A percentile compares a stretch with the other conserved stretches of the same genome.
Evolutionary conservation across 2,329 filamentous ascomycete genomes (phyloP).

Genomic region (Colletotrichum horii): DNA sequence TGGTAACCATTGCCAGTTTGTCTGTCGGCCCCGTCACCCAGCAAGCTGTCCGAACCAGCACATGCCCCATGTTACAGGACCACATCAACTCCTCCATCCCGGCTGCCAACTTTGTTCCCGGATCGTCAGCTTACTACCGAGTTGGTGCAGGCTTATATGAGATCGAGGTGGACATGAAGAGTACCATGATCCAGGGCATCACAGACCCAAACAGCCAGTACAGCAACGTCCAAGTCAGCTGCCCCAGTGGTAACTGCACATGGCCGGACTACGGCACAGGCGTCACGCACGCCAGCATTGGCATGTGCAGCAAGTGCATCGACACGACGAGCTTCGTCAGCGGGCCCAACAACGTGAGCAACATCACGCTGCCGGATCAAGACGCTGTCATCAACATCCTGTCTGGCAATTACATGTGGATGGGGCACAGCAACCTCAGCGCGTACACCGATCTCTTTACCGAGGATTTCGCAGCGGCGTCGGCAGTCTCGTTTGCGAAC

Average conservation of each 20-base stretch:
- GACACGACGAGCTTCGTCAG: conserved; percentile 12
- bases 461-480: not conserved
- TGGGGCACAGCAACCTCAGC: conserved; percentile 11
- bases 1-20: conserved; percentile 30
- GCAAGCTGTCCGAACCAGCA: conserved; percentile 29
- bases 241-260: conserved; percentile 7
- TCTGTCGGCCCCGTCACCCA: conserved; percentile 35
- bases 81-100: not conserved
- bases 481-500: conserved; percentile 2
- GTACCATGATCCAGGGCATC: conserved; percentile 32
- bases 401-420: conserved; percentile 3
- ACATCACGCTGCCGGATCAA: conserved; percentile 2
- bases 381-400: conserved; percentile 3
- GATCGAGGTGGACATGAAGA: conserved; percentile 33
- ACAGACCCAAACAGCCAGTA: conserved; percentile 28
- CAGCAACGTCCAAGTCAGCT: conserved; percentile 3
- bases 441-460: not conserved
- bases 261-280: conserved; percentile 13
- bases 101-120: conserved; percentile 17
- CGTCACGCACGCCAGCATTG: conserved; percentile 9
- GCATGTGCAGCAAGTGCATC: conserved; percentile 10
- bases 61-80: conserved; percentile 4
- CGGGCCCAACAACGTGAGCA: not conserved
- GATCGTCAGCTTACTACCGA: conserved; percentile 23
- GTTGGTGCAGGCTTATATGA: conserved; percentile 26